A percentile compares a stretch with the other conserved stretches of the same genome.
These are phyloP conservation scores for Alternaria hordeiaustralica DNA, from an alignment of 2,329 filamentous ascomycete genomes.

Conservation along the genomic window DNA sequence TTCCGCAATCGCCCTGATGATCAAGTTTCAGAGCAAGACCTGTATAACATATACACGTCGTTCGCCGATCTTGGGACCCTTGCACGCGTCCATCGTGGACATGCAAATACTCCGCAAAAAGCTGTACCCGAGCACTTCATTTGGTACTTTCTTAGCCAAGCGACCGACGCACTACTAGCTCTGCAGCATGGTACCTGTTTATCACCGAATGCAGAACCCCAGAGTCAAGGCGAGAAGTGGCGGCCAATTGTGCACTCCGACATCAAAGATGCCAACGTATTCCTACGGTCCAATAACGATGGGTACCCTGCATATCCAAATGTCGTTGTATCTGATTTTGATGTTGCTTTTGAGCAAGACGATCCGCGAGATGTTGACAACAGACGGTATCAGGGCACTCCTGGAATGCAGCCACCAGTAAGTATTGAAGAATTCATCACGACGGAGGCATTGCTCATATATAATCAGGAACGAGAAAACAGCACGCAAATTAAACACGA, in stretches of 20 bases:
- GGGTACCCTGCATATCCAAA: not conserved
- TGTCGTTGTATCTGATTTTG: not conserved
- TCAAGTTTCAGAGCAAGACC: too few species aligned
- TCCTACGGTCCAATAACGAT: too few species aligned
- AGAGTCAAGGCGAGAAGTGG: not conserved
- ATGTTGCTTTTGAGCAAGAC: too few species aligned
- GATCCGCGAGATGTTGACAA: too few species aligned
- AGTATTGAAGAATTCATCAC: too few species aligned
- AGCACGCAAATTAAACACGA: too few species aligned
- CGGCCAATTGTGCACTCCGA: not conserved
- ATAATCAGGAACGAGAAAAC: too few species aligned
- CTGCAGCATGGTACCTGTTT: not conserved
- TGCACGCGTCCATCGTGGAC: not conserved
- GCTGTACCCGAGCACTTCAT: not conserved
- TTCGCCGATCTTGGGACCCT: not conserved
- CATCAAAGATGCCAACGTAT: not conserved
- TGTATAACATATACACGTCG: not conserved
- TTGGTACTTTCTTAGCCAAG: not conserved
- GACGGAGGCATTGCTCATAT: too few species aligned
- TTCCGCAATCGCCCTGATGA: too few species aligned
- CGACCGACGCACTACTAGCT: not conserved
- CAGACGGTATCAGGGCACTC: too few species aligned
- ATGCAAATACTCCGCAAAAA: too few species aligned
- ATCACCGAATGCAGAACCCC: not conserved
- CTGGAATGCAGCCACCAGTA: too few species aligned